phyloP scores from a whole-genome alignment of 306 rosid species.

The Hylodesmum podocarpum region DNA sequence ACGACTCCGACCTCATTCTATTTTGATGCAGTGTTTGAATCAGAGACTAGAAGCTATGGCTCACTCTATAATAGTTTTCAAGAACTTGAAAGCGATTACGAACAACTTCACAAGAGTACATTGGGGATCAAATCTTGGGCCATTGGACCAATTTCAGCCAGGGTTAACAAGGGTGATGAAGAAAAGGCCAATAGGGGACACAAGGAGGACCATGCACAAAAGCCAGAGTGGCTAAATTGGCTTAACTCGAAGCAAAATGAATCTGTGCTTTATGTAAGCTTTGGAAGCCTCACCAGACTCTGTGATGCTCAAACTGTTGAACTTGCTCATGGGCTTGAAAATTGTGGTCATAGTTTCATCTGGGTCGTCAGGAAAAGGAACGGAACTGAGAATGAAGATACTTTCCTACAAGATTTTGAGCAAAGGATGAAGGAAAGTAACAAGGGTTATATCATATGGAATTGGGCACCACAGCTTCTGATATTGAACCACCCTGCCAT shows the following conservation, averaged over 20 bases:
- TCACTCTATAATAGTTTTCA: slow-evolving; percentile 27
- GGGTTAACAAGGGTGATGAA: slow-evolving; percentile 20
- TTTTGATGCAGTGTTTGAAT: not conserved
- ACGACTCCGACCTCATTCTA: not conserved
- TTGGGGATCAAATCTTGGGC: slow-evolving; percentile 32
- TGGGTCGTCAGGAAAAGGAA: slow-evolving; percentile 21
- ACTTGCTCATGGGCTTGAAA: slow-evolving; percentile 35
- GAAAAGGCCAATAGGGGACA: slow-evolving; percentile 6
- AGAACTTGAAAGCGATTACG: slow-evolving; percentile 35
- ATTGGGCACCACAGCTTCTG: slow-evolving; percentile 37
- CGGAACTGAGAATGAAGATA: not conserved
- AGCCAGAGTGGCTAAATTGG: slow-evolving; percentile 20
- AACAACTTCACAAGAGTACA: not conserved
- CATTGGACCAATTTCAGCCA: slow-evolving; percentile 33
- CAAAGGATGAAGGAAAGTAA: slow-evolving; percentile 25
- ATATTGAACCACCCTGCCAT: slow-evolving; percentile 37
- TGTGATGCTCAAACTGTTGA: slow-evolving; percentile 25
- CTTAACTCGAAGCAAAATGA: slow-evolving; percentile 27
- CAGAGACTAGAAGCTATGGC: slow-evolving; percentile 38
- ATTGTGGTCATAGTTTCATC: slow-evolving; percentile 34
- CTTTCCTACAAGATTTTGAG: slow-evolving; percentile 18
- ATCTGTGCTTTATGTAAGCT: slow-evolving; percentile 27
- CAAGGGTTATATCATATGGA: slow-evolving; percentile 31
- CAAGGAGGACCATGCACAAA: not conserved
- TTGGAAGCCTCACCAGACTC: slow-evolving; percentile 29